Evolutionary conservation across 2,329 filamentous ascomycete species (phyloP).

Genomic region (Claviceps maximensis): DNA sequence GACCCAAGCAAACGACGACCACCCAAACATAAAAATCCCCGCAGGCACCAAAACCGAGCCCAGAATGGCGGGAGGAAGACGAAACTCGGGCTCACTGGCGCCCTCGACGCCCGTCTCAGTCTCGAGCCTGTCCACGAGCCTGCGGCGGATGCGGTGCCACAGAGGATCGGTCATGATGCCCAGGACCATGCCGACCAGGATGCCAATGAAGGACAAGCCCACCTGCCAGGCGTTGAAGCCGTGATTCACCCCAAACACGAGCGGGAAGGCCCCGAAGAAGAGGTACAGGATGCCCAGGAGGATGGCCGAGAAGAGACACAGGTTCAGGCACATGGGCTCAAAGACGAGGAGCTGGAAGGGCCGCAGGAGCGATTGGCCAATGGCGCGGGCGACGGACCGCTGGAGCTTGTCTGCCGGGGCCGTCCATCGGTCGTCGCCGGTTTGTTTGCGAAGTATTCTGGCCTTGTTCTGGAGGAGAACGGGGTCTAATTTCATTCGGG

Average conservation of each 20-base stretch:
- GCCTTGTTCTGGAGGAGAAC: slow-evolving; percentile 64
- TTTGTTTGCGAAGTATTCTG: slow-evolving; percentile 52
- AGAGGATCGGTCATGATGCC: slow-evolving; percentile 51
- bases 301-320: slow-evolving; percentile 73
- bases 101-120: slow-evolving; percentile 37
- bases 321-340: slow-evolving; percentile 74
- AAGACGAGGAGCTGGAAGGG: slow-evolving; percentile 68
- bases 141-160: slow-evolving; percentile 47
- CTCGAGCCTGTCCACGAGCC: slow-evolving; percentile 42
- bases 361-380: slow-evolving; percentile 46
- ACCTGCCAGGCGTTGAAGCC: slow-evolving; percentile 67
- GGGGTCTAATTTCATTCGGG: slow-evolving; percentile 31
- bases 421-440: slow-evolving; percentile 62
- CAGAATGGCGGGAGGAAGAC: slow-evolving; percentile 60
- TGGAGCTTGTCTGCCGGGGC: slow-evolving; percentile 64
- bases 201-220: slow-evolving; percentile 65
- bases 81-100: slow-evolving; percentile 71
- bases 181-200: slow-evolving; percentile 53
- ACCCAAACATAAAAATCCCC: slow-evolving; percentile 80
- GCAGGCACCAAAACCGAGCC: slow-evolving; percentile 69
- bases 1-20: slow-evolving; percentile 63
- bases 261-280: slow-evolving; percentile 77
- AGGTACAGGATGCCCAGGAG: slow-evolving; percentile 81
- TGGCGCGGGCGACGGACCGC: slow-evolving; percentile 50
- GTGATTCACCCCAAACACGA: slow-evolving; percentile 64